Percentiles rank a stretch among this genome's conserved stretches.
Evolutionary conservation across 345 rosid species (phyloP).

Genomic region (Rubroshorea leprosula): DNA sequence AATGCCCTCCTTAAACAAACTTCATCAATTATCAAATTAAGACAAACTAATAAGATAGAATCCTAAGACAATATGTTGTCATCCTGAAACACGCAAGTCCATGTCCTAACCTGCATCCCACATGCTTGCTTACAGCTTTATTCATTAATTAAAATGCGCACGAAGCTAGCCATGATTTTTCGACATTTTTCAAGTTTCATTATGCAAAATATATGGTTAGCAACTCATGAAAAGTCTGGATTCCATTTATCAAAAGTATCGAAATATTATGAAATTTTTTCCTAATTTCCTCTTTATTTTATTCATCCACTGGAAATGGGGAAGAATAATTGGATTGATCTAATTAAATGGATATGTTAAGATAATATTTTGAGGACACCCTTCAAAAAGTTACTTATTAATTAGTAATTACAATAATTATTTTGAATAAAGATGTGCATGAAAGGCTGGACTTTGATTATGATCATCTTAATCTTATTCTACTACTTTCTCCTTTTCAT

Average conservation of each 20-base stretch:
- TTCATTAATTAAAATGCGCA: background rate
- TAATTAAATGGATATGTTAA: constrained; percentile 1
- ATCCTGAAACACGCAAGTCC: background rate
- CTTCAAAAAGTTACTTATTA: background rate
- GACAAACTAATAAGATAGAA: background rate
- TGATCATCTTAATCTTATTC: constrained; percentile 8
- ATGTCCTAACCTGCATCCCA: background rate
- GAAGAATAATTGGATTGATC: constrained; percentile 7
- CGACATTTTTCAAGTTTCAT: background rate
- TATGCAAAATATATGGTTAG: background rate
- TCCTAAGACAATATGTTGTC: background rate
- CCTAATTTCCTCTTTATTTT: background rate
- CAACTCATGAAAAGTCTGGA: background rate
- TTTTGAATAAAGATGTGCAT: background rate
- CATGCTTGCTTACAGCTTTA: constrained; percentile 18
- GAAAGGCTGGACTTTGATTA: background rate
- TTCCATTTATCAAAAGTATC: background rate
- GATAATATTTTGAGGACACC: background rate
- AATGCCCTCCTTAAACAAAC: constrained; percentile 5
- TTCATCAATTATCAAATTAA: background rate
- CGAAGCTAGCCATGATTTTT: background rate
- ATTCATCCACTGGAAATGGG: constrained; percentile 6
- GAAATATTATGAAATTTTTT: background rate
- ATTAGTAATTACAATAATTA: constrained; percentile 8
- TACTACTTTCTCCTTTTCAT: constrained; percentile 4